Percentiles rank a stretch among this genome's conserved stretches.
Conservation (phyloP, 768 basidiomycete genomes). For the Naganishia friedmannii region DNA sequence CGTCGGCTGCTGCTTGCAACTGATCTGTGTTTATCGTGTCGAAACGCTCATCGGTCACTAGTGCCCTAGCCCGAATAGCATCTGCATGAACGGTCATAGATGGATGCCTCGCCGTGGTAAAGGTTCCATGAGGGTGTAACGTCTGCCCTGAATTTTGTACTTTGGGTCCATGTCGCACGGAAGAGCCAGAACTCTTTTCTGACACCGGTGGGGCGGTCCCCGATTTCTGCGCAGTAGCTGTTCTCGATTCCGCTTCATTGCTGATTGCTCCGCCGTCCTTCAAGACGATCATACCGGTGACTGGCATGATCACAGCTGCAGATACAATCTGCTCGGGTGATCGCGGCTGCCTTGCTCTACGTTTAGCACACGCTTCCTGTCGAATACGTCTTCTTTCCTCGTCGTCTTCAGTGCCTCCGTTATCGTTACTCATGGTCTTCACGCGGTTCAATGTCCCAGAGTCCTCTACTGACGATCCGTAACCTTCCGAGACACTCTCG, state of each 20-base stretch:
- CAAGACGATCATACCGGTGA: conserved; percentile 3
- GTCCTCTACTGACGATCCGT: not conserved
- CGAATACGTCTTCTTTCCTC: conserved; percentile 11
- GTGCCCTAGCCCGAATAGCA: not conserved
- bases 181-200: not conserved
- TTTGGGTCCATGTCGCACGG: not conserved
- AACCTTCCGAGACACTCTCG: conserved; percentile 1
- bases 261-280: not conserved
- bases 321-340: conserved; percentile 2
- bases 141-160: not conserved
- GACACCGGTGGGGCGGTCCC: too few relatives aligned
- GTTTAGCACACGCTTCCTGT: not conserved
- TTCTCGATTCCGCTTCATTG: not conserved
- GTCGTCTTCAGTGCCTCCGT: not conserved
- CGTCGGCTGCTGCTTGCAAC: conserved; percentile 22
- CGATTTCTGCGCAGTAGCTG: not conserved
- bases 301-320: conserved; percentile 10
- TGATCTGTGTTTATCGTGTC: conserved; percentile 13
- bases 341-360: not conserved
- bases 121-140: conserved; percentile 23
- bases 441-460: not conserved
- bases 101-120: conserved; percentile 24
- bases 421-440: not conserved
- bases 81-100: conserved; percentile 1
- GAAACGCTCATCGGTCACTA: conserved; percentile 17